Conservation (phyloP, 2,329 filamentous ascomycete genomes). For the Mycocentrospora acerina region DNA sequence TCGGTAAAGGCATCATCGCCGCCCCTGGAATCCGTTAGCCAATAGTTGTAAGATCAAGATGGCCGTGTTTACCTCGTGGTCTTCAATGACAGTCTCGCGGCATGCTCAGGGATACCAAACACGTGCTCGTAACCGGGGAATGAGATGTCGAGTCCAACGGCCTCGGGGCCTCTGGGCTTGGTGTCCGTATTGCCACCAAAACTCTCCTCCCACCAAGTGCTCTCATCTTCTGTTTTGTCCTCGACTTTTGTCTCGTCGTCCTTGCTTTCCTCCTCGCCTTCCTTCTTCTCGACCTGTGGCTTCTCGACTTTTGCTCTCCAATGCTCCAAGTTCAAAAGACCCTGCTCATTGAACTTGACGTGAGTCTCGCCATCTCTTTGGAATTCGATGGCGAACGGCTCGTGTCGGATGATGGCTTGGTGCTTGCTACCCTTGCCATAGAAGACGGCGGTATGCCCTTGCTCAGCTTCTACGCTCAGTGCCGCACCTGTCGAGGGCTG, state of each 20-base stretch:
- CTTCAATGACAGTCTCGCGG: conserved; percentile 82
- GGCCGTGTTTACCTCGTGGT: conserved; percentile 67
- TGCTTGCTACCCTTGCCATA: conserved; percentile 78
- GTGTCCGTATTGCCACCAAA: conserved; percentile 95
- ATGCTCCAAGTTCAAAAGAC: conserved; percentile 89
- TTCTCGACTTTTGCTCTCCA: conserved; percentile 86
- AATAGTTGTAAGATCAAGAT: neutral
- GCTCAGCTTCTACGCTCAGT: conserved; percentile 64
- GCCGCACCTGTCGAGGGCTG: conserved; percentile 71
- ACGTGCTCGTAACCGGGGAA: conserved; percentile 92
- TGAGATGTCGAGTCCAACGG: conserved; percentile 84
- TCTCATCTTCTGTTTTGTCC: conserved; percentile 66
- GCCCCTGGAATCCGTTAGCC: conserved; percentile 51
- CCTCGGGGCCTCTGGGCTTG: conserved; percentile 94
- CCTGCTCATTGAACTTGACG: conserved; percentile 86
- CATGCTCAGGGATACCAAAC: conserved; percentile 91
- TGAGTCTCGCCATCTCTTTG: conserved; percentile 79
- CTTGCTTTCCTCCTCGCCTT: conserved; percentile 49
- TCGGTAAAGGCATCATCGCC: conserved; percentile 82
- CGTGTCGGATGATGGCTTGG: conserved; percentile 79
- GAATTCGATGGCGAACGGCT: conserved; percentile 84
- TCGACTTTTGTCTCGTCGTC: conserved; percentile 47
- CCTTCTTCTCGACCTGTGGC: conserved; percentile 50
- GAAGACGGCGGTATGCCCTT: conserved; percentile 69
- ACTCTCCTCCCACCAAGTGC: conserved; percentile 96